phyloP scores from a whole-genome alignment of 2,329 filamentous ascomycete genomes.

The Cadophora gregata region DNA sequence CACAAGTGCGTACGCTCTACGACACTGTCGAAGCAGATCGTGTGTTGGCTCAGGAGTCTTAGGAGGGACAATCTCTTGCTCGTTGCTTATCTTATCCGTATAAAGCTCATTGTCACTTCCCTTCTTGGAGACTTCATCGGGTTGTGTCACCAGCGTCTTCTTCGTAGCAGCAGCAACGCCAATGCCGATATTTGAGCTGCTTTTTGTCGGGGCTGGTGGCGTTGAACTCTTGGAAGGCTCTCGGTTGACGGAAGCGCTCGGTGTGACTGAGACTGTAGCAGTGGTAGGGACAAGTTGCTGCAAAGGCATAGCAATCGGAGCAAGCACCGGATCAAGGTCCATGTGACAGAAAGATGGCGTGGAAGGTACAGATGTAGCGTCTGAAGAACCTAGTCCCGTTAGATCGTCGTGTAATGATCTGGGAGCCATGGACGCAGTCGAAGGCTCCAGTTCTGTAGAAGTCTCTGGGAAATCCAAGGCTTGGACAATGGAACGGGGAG shows the following conservation, averaged over 20 bases:
- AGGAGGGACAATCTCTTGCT: background rate
- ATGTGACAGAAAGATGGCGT: background rate
- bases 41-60: background rate
- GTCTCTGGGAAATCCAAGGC: background rate
- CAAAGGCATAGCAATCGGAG: background rate
- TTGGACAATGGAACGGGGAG: background rate
- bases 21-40: background rate
- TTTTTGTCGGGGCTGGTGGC: background rate
- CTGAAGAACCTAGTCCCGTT: background rate
- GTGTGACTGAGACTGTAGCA: background rate
- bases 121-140: background rate
- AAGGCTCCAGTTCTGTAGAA: background rate
- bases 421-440: background rate
- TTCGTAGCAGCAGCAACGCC: background rate
- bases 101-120: background rate
- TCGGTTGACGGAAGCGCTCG: background rate
- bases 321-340: background rate
- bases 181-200: background rate
- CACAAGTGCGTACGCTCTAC: background rate
- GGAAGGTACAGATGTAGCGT: background rate
- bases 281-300: background rate
- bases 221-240: background rate
- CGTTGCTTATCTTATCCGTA: background rate
- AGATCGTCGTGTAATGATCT: background rate
- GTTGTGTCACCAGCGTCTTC: background rate